Evolutionary conservation across 345 rosid genomes (phyloP).

Genomic region (Atalantia buxifolia): DNA sequence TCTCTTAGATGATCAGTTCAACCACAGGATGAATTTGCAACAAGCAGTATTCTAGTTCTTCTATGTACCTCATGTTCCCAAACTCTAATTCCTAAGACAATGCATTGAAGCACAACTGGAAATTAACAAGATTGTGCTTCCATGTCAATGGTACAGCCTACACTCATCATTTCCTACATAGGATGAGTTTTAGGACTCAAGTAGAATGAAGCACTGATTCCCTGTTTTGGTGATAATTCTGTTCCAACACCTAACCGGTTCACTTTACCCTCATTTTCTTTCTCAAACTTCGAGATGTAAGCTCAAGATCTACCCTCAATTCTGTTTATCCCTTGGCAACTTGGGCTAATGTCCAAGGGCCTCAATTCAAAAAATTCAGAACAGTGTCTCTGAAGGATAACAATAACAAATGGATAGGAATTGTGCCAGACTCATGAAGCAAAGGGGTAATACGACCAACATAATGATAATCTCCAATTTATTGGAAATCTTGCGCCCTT

Average conservation of each 20-base stretch:
- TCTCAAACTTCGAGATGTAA: neutral
- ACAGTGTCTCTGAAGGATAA: neutral
- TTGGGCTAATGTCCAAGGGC: neutral
- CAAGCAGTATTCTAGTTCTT: neutral
- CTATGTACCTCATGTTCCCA: neutral
- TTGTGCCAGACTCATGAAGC: neutral
- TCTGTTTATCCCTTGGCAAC: neutral
- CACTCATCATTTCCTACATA: too few relatives aligned
- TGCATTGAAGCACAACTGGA: neutral
- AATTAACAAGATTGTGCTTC: neutral
- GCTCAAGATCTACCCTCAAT: neutral
- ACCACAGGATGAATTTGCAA: neutral
- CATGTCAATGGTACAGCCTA: neutral
- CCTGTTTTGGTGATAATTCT: neutral
- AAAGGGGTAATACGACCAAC: neutral
- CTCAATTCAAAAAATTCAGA: neutral
- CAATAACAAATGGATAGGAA: neutral
- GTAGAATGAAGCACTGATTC: neutral
- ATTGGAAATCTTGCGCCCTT: neutral
- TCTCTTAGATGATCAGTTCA: constrained; percentile 3
- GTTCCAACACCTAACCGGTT: neutral
- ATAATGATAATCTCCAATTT: neutral
- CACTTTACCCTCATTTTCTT: neutral
- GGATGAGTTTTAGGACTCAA: neutral
- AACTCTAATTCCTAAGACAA: neutral